Evolutionary conservation across 345 rosid genomes (phyloP).

Genomic region (Abelmoschus esculentus): DNA sequence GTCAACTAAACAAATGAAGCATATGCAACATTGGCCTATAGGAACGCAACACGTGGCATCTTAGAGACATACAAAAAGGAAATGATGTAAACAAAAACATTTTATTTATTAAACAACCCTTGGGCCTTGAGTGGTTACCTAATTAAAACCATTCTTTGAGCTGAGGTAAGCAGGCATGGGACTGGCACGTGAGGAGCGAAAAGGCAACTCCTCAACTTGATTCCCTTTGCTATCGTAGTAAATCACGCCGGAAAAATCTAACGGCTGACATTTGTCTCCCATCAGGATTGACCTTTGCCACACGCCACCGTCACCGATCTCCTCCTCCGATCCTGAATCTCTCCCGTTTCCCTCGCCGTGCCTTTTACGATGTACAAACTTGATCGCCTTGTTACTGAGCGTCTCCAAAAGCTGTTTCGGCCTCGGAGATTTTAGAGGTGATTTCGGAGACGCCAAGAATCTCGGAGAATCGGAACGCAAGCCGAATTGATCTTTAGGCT

Average conservation of each 20-base stretch:
- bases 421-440: conserved; percentile 20
- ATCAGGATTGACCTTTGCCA: conserved; percentile 85
- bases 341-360: conserved; percentile 5
- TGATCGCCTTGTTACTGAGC: conserved; percentile 53
- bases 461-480: background rate
- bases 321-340: conserved; percentile 22
- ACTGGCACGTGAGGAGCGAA: conserved; percentile 73
- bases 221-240: conserved; percentile 69
- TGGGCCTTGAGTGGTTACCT: background rate
- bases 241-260: conserved; percentile 76
- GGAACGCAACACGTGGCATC: too few relatives aligned
- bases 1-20: background rate
- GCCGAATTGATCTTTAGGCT: conserved; percentile 4
- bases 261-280: conserved; percentile 95
- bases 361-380: conserved; percentile 32
- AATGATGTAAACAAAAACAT: too few relatives aligned
- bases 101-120: too few relatives aligned
- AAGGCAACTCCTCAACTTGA: conserved; percentile 50
- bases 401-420: conserved; percentile 42
- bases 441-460: background rate
- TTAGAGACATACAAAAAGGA: too few relatives aligned
- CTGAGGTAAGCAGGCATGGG: conserved; percentile 33
- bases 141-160: background rate
- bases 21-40: background rate
- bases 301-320: conserved; percentile 66